A percentile compares a stretch with the other conserved stretches of the same genome.
These are phyloP conservation scores for Fraxinus pennsylvanica DNA, from an alignment of 257 asterid genomes.

Conservation along the genomic window DNA sequence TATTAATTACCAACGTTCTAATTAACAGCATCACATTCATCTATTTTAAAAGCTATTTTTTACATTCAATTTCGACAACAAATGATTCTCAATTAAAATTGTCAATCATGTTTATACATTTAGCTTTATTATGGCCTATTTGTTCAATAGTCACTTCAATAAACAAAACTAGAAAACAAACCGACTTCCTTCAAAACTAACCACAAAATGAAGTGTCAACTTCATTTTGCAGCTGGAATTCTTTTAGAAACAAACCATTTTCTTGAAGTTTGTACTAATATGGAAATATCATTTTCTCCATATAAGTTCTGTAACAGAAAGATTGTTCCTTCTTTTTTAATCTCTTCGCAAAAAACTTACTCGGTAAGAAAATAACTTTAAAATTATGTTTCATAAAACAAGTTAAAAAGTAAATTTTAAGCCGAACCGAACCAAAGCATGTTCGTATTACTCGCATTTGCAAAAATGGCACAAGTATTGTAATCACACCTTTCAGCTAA, in stretches of 20 bases:
- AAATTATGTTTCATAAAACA: neutral
- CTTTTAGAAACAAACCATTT: neutral
- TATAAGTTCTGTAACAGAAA: neutral
- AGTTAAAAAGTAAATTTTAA: neutral
- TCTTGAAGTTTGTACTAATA: neutral
- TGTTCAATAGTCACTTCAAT: slow-evolving; percentile 15
- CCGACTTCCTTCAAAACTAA: neutral
- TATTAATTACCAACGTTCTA: too few relatives aligned
- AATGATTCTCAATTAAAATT: too few relatives aligned
- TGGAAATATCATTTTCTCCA: neutral
- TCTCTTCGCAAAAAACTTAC: neutral
- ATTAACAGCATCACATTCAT: too few relatives aligned
- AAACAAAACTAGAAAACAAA: neutral
- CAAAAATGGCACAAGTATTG: neutral
- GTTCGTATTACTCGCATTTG: neutral
- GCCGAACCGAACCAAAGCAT: neutral
- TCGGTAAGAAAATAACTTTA: too few relatives aligned
- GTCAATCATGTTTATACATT: too few relatives aligned
- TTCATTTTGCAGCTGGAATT: neutral
- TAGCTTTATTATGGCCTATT: neutral
- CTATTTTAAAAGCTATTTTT: too few relatives aligned
- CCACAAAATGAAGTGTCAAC: neutral
- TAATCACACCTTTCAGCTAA: too few relatives aligned
- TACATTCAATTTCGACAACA: too few relatives aligned
- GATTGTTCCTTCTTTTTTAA: neutral